phyloP scores from a whole-genome alignment of 2,329 filamentous ascomycete genomes.

The Pyrenochaeta sp. region DNA sequence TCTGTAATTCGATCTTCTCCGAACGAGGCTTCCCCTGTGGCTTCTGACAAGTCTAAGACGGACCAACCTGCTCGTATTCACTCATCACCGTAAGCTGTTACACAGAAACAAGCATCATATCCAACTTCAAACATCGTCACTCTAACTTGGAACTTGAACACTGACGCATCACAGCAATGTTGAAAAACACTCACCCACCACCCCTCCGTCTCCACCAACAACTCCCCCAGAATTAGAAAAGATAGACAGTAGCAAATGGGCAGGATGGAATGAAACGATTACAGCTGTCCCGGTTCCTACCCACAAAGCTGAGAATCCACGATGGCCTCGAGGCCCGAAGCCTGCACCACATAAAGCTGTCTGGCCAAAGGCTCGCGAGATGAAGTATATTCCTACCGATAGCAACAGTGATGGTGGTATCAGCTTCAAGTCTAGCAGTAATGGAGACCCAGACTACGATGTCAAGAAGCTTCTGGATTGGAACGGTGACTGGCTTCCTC shows the following conservation, averaged over 20 bases:
- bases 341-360: slow-evolving; percentile 11
- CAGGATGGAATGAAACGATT: slow-evolving; percentile 17
- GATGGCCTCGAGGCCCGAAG: slow-evolving; percentile 15
- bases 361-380: slow-evolving; percentile 42
- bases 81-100: slow-evolving; percentile 13
- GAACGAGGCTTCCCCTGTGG: slow-evolving; percentile 3
- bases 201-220: slow-evolving; percentile 4
- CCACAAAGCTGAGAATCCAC: slow-evolving; percentile 19
- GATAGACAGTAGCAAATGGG: neutral
- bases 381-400: slow-evolving; percentile 25
- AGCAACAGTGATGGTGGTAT: slow-evolving; percentile 36
- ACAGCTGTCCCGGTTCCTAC: neutral
- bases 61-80: neutral
- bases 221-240: slow-evolving; percentile 5
- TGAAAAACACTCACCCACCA: neutral
- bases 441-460: slow-evolving; percentile 45
- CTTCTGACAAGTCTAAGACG: slow-evolving; percentile 15
- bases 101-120: no score
- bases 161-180: slow-evolving; percentile 7
- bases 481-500: slow-evolving; percentile 56
- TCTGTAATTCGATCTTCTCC: slow-evolving; percentile 2
- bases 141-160: neutral
- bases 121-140: neutral
- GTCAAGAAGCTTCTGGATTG: slow-evolving; percentile 53
- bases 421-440: slow-evolving; percentile 33